Conservation (phyloP, 2,329 filamentous ascomycete genomes). For the Nectriaceae sp. region DNA sequence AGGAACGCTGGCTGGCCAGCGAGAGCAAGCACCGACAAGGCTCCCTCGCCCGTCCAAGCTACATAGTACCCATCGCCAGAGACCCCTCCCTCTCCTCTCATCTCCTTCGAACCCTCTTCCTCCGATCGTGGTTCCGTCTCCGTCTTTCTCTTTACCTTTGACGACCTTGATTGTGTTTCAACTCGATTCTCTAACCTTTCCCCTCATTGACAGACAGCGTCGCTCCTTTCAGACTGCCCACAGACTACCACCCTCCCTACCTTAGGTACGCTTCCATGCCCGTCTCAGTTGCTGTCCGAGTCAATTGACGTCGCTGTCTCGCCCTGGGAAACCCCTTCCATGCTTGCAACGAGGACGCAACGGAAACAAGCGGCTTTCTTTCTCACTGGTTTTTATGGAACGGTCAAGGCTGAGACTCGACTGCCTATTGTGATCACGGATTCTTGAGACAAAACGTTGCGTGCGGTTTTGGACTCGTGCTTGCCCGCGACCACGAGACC, state of each 20-base stretch:
- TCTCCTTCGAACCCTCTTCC: background rate
- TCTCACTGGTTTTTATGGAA: conserved; percentile 17
- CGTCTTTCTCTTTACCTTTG: too few relatives aligned
- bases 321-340: background rate
- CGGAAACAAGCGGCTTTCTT: conserved; percentile 2
- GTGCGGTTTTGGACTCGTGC: too few relatives aligned
- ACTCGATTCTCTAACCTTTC: background rate
- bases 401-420: conserved; percentile 15
- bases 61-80: too few relatives aligned
- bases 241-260: background rate
- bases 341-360: background rate
- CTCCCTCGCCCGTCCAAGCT: too few relatives aligned
- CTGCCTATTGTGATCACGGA: conserved; percentile 16
- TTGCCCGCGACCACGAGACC: background rate
- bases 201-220: background rate
- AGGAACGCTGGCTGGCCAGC: too few relatives aligned
- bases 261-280: background rate
- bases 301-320: background rate
- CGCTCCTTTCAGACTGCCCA: background rate
- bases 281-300: background rate
- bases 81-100: background rate
- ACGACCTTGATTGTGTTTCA: background rate
- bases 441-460: conserved; percentile 1
- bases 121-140: background rate
- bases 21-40: too few relatives aligned